Percentiles rank a stretch among this genome's conserved stretches.
These are phyloP conservation scores for Scortechinia acanthostroma DNA, from an alignment of 2,329 filamentous ascomycete species.

Conservation along the genomic window DNA sequence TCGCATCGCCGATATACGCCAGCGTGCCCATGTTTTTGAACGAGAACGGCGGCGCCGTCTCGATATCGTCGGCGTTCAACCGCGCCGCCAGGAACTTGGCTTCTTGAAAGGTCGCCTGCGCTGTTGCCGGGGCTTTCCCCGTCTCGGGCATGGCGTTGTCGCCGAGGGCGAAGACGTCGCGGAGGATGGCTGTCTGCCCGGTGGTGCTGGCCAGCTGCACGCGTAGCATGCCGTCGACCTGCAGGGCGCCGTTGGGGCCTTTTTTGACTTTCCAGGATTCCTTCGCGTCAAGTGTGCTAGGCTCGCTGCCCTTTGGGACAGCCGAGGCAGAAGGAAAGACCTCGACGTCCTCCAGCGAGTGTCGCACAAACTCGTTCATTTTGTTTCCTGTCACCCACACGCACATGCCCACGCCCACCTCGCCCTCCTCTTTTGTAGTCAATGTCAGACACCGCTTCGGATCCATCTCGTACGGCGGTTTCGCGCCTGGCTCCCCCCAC, in stretches of 20 bases:
- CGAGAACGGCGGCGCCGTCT: constrained; percentile 28
- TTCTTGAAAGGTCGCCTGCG: constrained; percentile 50
- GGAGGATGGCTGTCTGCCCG: constrained; percentile 28
- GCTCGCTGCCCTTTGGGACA: background rate
- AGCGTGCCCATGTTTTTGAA: constrained; percentile 49
- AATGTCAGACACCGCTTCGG: constrained; percentile 38
- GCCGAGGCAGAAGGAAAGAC: constrained; percentile 14
- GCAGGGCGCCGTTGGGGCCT: constrained; percentile 34
- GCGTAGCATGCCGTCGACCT: constrained; percentile 46
- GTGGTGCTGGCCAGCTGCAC: constrained; percentile 35
- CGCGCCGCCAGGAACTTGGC: constrained; percentile 45
- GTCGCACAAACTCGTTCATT: constrained; percentile 19
- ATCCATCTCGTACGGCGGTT: constrained; percentile 23
- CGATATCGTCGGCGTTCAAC: constrained; percentile 38
- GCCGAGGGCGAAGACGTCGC: constrained; percentile 44
- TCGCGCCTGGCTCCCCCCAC: constrained; percentile 31
- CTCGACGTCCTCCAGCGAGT: constrained; percentile 16
- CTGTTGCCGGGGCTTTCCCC: constrained; percentile 43
- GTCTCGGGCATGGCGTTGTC: constrained; percentile 46
- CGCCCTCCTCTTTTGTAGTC: constrained; percentile 45
- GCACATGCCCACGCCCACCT: constrained; percentile 49
- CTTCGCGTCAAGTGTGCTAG: constrained; percentile 6
- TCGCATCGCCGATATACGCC: constrained; percentile 50
- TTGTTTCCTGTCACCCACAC: constrained; percentile 38
- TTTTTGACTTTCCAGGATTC: constrained; percentile 38